These are phyloP conservation scores for Physaria fendleri DNA, from an alignment of 345 rosid species.

Conservation along the genomic window DNA sequence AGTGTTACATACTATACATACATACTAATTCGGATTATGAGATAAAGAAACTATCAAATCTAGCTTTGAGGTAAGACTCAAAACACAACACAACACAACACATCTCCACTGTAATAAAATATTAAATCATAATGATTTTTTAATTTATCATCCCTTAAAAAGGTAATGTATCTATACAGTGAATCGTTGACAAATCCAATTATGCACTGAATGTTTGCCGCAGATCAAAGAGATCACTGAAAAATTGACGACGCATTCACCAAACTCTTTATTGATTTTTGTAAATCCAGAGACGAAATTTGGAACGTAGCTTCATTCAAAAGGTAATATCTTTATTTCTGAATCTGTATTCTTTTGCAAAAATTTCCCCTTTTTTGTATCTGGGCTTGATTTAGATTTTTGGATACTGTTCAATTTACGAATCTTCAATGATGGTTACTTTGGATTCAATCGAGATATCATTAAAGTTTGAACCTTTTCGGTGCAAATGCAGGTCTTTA, in stretches of 20 bases:
- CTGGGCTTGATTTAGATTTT: slow-evolving; percentile 1
- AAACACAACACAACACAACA: background rate
- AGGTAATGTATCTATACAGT: background rate
- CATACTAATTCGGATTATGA: too few relatives aligned
- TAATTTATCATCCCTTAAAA: background rate
- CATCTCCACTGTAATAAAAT: slow-evolving; percentile 7
- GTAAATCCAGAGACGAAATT: slow-evolving; percentile 17
- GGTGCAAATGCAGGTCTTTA: slow-evolving; percentile 16
- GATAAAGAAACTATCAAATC: too few relatives aligned
- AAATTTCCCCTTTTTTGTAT: background rate
- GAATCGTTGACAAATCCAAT: slow-evolving; percentile 21
- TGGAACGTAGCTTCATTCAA: slow-evolving; percentile 1
- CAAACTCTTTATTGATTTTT: background rate
- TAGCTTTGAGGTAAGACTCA: background rate
- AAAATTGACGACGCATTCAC: slow-evolving; percentile 4
- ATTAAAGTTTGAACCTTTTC: slow-evolving; percentile 11
- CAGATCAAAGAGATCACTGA: slow-evolving; percentile 24
- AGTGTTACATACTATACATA: too few relatives aligned
- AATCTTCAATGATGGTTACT: slow-evolving; percentile 1
- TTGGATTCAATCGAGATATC: slow-evolving; percentile 17
- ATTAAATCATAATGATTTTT: background rate
- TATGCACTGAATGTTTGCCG: slow-evolving; percentile 7
- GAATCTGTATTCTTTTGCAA: slow-evolving; percentile 7
- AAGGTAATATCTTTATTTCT: slow-evolving; percentile 2
- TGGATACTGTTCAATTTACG: slow-evolving; percentile 14